Base-by-base conservation (phyloP, 371 early-diverging fungal genomes). In the Rhizopus arrhizus region DNA sequence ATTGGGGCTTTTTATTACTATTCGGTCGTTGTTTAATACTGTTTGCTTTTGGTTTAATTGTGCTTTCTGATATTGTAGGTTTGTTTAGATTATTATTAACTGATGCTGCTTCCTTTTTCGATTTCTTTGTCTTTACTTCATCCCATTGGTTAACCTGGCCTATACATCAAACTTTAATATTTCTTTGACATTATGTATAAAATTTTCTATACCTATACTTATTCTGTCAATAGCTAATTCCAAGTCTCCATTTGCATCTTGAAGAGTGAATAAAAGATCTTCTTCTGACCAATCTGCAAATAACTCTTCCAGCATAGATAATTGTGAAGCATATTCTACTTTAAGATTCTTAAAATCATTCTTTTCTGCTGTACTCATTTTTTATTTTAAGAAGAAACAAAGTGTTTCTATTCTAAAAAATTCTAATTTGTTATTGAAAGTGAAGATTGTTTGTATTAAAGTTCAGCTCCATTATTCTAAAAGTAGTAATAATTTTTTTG, bases 251-350 rank as follows among this genome's bases (percentile, higher is more conserved):
- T 87, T 74, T 33, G 89, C 88, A 58, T 97, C 97, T 73, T 91
- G 85, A 62, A 97, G 72, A 31, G 87, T 88, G 56, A 85, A 89
- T 56, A 94, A 71, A 59, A 97, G 85, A 77, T 95, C 96, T 59
- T 86, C 89, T 69, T 95, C 95, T 61, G 93, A 75, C 96, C 96
- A 97, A 58, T 89, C 89, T 59, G 87, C 76, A 70, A 95, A 95
- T 71, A 96, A 70, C 64, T 91, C 92, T 72, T 84, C 85, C 54
- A 95, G 85, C 46, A 85, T 83, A 45, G 81, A 66, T 58, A 95
- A 81, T 64, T 90, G 78, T 58, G 64, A 65, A 51, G 77, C 75
- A 78, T 92, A 91, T 69, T 81, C 81, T 55, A 67, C 73, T 62
- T 86, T 88, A 49, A 88, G 84, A 66, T 79, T 78, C 72, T 83